A percentile compares a stretch with the other conserved stretches of the same genome.
These are phyloP conservation scores for Puccinia coronata DNA, from an alignment of 1,284 basidiomycete genomes.

Conservation along the genomic window DNA sequence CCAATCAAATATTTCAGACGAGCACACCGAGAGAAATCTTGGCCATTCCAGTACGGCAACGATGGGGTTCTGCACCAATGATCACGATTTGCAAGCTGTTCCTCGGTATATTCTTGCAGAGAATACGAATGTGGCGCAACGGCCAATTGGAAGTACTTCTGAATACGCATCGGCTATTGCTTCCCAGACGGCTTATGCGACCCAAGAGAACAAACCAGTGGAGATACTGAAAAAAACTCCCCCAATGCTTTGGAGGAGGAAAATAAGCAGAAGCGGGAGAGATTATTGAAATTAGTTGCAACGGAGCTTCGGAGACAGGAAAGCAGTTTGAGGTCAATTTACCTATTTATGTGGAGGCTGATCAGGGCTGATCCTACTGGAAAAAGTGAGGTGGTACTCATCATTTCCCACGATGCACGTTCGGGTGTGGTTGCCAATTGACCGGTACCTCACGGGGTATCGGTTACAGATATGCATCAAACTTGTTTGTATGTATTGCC, in stretches of 20 bases:
- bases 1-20: constrained; percentile 50
- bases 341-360: too few species aligned
- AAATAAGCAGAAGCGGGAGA: neutral
- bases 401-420: too few species aligned
- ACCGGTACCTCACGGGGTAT: neutral
- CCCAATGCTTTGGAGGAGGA: neutral
- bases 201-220: too few species aligned
- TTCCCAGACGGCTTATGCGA: neutral
- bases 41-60: neutral
- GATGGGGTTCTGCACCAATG: constrained; percentile 1
- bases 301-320: too few species aligned
- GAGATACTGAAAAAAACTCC: neutral
- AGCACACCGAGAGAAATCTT: constrained; percentile 50
- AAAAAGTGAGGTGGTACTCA: too few species aligned
- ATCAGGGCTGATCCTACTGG: too few species aligned
- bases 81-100: neutral
- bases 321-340: too few species aligned
- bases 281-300: neutral
- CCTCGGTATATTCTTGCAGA: too few species aligned
- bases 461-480: neutral
- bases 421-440: too few species aligned
- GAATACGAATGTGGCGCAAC: neutral
- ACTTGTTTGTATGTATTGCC: too few species aligned
- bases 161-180: neutral
- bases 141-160: constrained; percentile 4